These are phyloP conservation scores for Terfezia boudieri DNA, from an alignment of 495 filamentous ascomycete species.

Conservation along the genomic window DNA sequence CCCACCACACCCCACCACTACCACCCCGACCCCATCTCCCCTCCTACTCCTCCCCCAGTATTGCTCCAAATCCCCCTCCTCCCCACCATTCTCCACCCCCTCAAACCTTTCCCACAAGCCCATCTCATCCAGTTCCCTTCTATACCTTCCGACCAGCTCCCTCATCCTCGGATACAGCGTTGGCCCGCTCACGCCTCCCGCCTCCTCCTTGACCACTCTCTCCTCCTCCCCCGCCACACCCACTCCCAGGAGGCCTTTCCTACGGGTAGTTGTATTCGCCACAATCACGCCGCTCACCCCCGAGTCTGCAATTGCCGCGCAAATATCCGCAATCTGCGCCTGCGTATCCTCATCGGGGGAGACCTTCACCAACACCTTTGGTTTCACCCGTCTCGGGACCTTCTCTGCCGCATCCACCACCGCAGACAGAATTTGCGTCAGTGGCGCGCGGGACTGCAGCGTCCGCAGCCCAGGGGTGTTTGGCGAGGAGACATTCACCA, in stretches of 20 bases:
- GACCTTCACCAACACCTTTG: constrained; percentile 88
- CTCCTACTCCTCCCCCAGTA: constrained; percentile 28
- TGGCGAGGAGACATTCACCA: constrained; percentile 90
- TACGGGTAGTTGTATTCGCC: constrained; percentile 72
- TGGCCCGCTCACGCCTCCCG: constrained; percentile 78
- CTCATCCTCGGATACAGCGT: constrained; percentile 61
- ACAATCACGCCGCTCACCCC: constrained; percentile 91
- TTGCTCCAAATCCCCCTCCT: constrained; percentile 26
- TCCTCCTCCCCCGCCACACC: constrained; percentile 41
- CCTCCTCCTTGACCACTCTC: constrained; percentile 37
- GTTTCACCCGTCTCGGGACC: constrained; percentile 45
- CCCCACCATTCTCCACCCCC: background rate
- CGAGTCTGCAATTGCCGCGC: constrained; percentile 57
- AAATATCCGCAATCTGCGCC: constrained; percentile 64
- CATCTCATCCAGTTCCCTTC: constrained; percentile 42
- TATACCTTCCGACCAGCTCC: constrained; percentile 53
- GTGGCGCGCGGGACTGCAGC: constrained; percentile 57
- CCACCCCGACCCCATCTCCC: background rate
- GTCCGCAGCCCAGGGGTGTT: constrained; percentile 80
- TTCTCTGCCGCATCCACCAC: constrained; percentile 56
- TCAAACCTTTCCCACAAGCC: constrained; percentile 24
- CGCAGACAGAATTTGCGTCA: constrained; percentile 55
- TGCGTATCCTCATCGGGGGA: constrained; percentile 80
- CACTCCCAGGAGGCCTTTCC: constrained; percentile 40
- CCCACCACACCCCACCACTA: background rate